A percentile compares a stretch with the other conserved stretches of the same genome.
phyloP scores from a whole-genome alignment of 306 rosid genomes.

The Cucurbita ficifolia region DNA sequence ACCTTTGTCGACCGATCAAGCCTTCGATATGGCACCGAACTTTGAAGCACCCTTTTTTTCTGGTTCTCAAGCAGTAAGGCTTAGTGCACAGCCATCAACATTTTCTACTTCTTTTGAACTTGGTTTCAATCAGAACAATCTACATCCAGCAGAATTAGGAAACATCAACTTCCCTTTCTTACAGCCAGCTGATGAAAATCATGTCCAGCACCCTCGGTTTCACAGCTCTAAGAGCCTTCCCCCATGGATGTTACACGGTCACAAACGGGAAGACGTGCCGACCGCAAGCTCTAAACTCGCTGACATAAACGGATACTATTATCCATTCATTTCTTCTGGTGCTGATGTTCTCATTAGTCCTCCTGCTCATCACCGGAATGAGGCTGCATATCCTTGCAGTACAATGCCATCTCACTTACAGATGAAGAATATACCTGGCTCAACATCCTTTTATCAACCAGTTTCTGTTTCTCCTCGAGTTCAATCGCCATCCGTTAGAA shows the following conservation, averaged over 20 bases:
- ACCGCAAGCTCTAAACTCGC: conserved; percentile 28
- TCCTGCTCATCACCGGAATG: conserved; percentile 21
- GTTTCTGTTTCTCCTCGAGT: conserved; percentile 21
- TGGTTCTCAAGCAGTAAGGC: conserved; percentile 38
- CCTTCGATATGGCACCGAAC: conserved; percentile 21
- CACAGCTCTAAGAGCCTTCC: conserved; percentile 32
- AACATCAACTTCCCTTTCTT: conserved; percentile 50
- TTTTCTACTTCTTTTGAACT: conserved; percentile 26
- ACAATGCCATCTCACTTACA: conserved; percentile 28
- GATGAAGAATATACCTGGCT: conserved; percentile 18
- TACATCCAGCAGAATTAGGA: conserved; percentile 30
- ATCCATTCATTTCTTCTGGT: conserved; percentile 36
- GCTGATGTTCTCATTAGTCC: conserved; percentile 23
- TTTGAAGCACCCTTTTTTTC: conserved; percentile 33
- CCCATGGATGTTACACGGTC: conserved; percentile 44
- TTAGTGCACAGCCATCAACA: conserved; percentile 23
- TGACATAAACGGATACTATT: conserved; percentile 18
- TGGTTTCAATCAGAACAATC: conserved; percentile 24
- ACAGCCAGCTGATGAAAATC: conserved; percentile 35
- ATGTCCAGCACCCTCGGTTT: conserved; percentile 34
- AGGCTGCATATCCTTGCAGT: conserved; percentile 28
- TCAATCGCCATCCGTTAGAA: conserved; percentile 22
- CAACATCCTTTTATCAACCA: conserved; percentile 31
- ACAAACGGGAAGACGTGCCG: conserved; percentile 29
- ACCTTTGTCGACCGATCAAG: conserved; percentile 19